These are phyloP conservation scores for Leccinum pseudoinsigne DNA, from an alignment of 1,284 basidiomycete genomes.

Conservation along the genomic window DNA sequence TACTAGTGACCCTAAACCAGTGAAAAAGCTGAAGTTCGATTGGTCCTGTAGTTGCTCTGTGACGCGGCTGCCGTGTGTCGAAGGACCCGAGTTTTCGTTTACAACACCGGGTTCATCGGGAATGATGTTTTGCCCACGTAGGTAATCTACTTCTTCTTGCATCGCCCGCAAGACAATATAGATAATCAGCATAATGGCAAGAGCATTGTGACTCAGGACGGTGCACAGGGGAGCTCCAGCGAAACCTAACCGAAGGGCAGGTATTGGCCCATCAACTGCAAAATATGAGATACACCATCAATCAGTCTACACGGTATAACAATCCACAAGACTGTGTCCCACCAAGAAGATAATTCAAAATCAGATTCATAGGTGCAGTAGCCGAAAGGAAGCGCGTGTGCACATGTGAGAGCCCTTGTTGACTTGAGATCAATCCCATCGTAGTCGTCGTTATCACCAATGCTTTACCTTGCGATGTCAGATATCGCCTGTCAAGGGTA, in stretches of 20 bases:
- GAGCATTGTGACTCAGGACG: conserved; percentile 29
- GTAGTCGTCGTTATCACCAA: not conserved
- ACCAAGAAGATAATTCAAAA: conserved; percentile 32
- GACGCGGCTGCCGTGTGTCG: not conserved
- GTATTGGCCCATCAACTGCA: conserved; percentile 28
- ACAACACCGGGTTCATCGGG: conserved; percentile 13
- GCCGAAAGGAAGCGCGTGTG: conserved; percentile 25
- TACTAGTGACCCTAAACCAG: conserved; percentile 20
- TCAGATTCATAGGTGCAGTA: conserved; percentile 27
- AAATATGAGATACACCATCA: not conserved
- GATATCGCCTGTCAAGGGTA: conserved; percentile 18
- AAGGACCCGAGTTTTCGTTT: not conserved
- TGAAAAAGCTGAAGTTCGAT: conserved; percentile 13
- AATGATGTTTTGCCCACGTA: conserved; percentile 15
- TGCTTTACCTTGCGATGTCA: conserved; percentile 27
- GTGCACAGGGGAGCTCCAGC: conserved; percentile 29
- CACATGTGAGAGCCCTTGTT: conserved; percentile 22
- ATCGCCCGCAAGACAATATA: conserved; percentile 27
- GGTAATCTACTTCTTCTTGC: conserved; percentile 19
- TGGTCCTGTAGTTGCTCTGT: not conserved
- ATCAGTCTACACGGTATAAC: not conserved
- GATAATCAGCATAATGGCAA: conserved; percentile 20
- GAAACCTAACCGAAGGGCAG: conserved; percentile 29
- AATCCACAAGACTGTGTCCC: not conserved
- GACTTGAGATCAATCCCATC: not conserved